Base-by-base conservation (phyloP, 2,329 filamentous ascomycete genomes). In the Leptosphaerulina australis region DNA sequence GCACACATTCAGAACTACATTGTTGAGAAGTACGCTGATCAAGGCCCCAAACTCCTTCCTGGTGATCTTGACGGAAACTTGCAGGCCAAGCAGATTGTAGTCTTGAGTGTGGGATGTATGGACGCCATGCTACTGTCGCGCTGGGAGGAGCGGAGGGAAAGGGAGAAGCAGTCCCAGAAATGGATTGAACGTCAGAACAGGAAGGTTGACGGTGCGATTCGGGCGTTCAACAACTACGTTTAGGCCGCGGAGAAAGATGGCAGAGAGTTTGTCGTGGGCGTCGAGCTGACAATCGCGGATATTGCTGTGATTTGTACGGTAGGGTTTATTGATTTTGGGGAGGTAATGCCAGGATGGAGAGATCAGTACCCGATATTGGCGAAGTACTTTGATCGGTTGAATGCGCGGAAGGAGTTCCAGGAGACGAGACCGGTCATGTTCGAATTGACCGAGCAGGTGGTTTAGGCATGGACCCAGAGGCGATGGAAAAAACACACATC, bases 351-450 rank as follows among this genome's bases (percentile, higher is more conserved):
- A 4, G 48, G 40, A 3, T 62, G 59, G 57, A 50, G 30, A 6
- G 41, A 43, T 15, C 12, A 54, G 40, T 60, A 54, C 22, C 33
- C 33, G 6, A 18, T 1, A n/a, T 21, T 62, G 53, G 38, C 18
- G 37, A 17, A 34, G 48, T 62, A 54, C 40, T 52, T 55, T 35
- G 50, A 50, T 14, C 11, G 20, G 20, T 9, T 60, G 15, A 57
- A 60, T 31, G 44, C 8, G n/a, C 24, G 31, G 44, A 37, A 59
- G 28, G 59, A 34, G 40, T 62, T 60, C 44, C 14, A n/a, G 28
- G 53, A 59, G 24, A 62, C 53, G 4, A 58, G 53, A 31, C 59
- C 59, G 1, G 50, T 59, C 3, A 54, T 56, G 57, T 62, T 59
- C 43, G 38, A 55, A 37, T 36, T 62, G 29, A 56, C 34, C 10